Evolutionary conservation across 164 flowering plant genomes (phyloP).

Genomic region (Cinnamomum micranthum): DNA sequence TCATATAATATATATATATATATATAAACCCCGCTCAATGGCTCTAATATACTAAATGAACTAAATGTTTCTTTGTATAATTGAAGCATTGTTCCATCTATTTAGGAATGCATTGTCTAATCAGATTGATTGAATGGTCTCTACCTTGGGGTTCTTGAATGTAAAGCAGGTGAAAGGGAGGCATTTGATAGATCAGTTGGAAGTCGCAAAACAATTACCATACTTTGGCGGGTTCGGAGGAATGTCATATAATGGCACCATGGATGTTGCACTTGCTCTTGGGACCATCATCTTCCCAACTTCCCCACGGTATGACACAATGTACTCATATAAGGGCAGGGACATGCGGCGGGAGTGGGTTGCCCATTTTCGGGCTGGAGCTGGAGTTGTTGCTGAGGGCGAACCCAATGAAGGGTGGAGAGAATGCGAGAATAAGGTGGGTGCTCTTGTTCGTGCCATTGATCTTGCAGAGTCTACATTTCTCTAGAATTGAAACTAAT

Average conservation of each 20-base stretch:
- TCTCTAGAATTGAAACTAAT: conserved; percentile 15
- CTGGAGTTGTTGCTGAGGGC: conserved; percentile 82
- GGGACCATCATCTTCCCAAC: conserved; percentile 86
- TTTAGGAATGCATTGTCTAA: too few species aligned
- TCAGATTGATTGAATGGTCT: not conserved
- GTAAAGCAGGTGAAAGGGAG: conserved; percentile 74
- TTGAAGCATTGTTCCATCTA: not conserved
- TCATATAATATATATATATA: too few species aligned
- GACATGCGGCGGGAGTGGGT: conserved; percentile 69
- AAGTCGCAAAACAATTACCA: conserved; percentile 74
- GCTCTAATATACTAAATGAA: not conserved
- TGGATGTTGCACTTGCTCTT: conserved; percentile 84
- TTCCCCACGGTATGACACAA: conserved; percentile 52
- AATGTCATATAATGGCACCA: conserved; percentile 71
- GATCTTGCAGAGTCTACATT: conserved; percentile 89
- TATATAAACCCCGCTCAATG: not conserved
- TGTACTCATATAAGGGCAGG: conserved; percentile 73
- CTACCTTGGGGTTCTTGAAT: not conserved
- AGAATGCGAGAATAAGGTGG: conserved; percentile 84
- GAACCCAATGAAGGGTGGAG: conserved; percentile 66
- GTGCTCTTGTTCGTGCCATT: conserved; percentile 81
- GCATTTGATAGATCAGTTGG: conserved; percentile 81
- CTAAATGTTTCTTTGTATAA: not conserved
- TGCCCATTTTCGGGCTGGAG: conserved; percentile 86
- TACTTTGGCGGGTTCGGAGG: conserved; percentile 94